Conservation (phyloP, 768 basidiomycete genomes). For the Russula sp. region DNA sequence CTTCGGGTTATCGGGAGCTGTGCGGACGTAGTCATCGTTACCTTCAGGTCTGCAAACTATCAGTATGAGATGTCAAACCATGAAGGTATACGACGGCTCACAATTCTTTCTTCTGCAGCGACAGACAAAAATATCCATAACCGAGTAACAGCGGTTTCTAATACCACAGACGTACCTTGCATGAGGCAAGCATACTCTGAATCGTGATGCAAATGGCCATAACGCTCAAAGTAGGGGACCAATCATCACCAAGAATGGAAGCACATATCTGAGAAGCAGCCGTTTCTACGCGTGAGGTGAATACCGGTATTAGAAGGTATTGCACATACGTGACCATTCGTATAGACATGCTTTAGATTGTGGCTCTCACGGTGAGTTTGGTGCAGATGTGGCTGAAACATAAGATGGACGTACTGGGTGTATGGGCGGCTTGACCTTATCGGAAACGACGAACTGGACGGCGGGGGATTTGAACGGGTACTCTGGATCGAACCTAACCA, state of each 20-base stretch:
- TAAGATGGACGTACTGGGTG: constrained; percentile 61
- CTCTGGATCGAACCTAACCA: constrained; percentile 75
- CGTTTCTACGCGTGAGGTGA: constrained; percentile 8
- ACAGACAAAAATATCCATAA: background rate
- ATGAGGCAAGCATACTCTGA: constrained; percentile 90
- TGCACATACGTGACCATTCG: constrained; percentile 72
- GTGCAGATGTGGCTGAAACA: background rate
- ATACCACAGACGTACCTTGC: constrained; percentile 58
- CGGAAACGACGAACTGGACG: constrained; percentile 76
- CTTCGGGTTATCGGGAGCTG: constrained; percentile 82
- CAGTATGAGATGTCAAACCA: constrained; percentile 6
- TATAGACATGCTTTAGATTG: constrained; percentile 71
- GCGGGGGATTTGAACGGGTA: constrained; percentile 89
- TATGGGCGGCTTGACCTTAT: constrained; percentile 61
- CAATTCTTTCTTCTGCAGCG: constrained; percentile 57
- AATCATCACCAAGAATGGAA: constrained; percentile 84
- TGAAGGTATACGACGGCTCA: constrained; percentile 36
- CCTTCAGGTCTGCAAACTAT: constrained; percentile 59
- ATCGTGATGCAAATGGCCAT: constrained; percentile 79
- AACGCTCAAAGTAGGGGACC: constrained; percentile 87
- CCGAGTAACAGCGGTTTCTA: background rate
- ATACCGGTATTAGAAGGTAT: constrained; percentile 13
- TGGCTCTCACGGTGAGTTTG: constrained; percentile 22
- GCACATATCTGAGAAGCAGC: constrained; percentile 68
- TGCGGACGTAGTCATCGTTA: constrained; percentile 77